Conservation (phyloP, 768 basidiomycete genomes). For the Trametes villosa region DNA sequence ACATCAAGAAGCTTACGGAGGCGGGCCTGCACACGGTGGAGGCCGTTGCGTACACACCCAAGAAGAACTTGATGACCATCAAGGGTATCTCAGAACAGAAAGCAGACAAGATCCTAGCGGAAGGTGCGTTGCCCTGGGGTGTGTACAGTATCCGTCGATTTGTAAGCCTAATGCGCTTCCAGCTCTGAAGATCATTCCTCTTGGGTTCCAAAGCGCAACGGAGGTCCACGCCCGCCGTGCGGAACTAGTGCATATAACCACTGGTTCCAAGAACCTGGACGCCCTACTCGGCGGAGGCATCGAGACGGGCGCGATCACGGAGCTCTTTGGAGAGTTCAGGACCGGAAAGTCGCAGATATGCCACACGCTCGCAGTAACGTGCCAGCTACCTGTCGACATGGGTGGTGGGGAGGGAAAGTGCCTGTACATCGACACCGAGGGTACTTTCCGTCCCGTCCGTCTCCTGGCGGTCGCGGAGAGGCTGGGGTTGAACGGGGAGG, state of each 20-base stretch:
- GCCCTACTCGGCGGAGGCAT: constrained; percentile 96
- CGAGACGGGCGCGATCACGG: constrained; percentile 98
- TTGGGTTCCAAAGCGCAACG: constrained; percentile 98
- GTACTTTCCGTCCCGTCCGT: constrained; percentile 96
- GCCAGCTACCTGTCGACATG: constrained; percentile 96
- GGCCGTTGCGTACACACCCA: constrained; percentile 94
- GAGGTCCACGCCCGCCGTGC: constrained; percentile 95
- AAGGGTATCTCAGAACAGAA: constrained; percentile 98
- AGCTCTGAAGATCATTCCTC: constrained; percentile 96
- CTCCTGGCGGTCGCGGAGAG: constrained; percentile 94
- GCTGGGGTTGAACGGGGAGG: constrained; percentile 96
- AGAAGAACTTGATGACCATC: constrained; percentile 87
- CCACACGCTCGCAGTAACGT: constrained; percentile 97
- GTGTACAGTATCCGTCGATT: background rate
- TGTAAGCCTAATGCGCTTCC: background rate
- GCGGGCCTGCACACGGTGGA: constrained; percentile 95
- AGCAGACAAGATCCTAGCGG: constrained; percentile 92
- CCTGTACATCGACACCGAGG: constrained; percentile 98
- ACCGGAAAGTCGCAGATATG: constrained; percentile 99
- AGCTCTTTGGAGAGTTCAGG: constrained; percentile 97
- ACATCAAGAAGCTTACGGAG: constrained; percentile 93
- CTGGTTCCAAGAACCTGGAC: constrained; percentile 95
- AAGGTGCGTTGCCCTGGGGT: constrained; percentile 61
- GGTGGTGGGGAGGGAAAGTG: constrained; percentile 99
- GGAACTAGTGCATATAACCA: constrained; percentile 95